Percentiles rank a stretch among this genome's conserved stretches.
These are phyloP conservation scores for Xylaria sp. DNA, from an alignment of 2,329 filamentous ascomycete species.

Conservation along the genomic window DNA sequence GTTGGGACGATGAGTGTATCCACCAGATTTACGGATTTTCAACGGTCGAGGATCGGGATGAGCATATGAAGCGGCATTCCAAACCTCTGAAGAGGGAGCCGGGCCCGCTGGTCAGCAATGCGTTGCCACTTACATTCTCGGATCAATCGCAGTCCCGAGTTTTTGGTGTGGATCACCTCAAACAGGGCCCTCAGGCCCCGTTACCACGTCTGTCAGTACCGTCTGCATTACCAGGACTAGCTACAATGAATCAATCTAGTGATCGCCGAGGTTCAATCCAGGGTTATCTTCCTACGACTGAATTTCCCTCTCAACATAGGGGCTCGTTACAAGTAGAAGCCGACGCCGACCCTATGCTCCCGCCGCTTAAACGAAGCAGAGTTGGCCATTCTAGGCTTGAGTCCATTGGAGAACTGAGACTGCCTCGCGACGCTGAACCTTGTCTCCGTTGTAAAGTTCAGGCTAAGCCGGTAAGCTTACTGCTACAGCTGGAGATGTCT, in stretches of 20 bases:
- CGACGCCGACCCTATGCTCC: slow-evolving; percentile 58
- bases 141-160: slow-evolving; percentile 42
- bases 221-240: slow-evolving; percentile 45
- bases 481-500: not conserved
- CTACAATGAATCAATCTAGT: slow-evolving; percentile 42
- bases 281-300: slow-evolving; percentile 49
- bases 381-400: slow-evolving; percentile 59
- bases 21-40: slow-evolving; percentile 65
- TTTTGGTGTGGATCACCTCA: slow-evolving; percentile 43
- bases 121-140: slow-evolving; percentile 45
- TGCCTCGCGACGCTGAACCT: slow-evolving; percentile 53
- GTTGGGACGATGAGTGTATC: slow-evolving; percentile 59
- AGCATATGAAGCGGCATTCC: slow-evolving; percentile 55
- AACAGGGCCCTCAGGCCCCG: slow-evolving; percentile 47
- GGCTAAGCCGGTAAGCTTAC: slow-evolving; percentile 51
- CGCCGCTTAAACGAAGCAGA: slow-evolving; percentile 59
- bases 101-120: slow-evolving; percentile 48
- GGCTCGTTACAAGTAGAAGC: slow-evolving; percentile 52
- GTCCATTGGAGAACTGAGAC: slow-evolving; percentile 61
- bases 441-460: slow-evolving; percentile 59
- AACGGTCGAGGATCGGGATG: slow-evolving; percentile 56
- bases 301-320: slow-evolving; percentile 45
- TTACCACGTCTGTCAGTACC: slow-evolving; percentile 47
- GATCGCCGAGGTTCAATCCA: slow-evolving; percentile 48
- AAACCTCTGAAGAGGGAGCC: slow-evolving; percentile 51